Conservation (phyloP, 257 asterid genomes). For the Verbena officinalis region DNA sequence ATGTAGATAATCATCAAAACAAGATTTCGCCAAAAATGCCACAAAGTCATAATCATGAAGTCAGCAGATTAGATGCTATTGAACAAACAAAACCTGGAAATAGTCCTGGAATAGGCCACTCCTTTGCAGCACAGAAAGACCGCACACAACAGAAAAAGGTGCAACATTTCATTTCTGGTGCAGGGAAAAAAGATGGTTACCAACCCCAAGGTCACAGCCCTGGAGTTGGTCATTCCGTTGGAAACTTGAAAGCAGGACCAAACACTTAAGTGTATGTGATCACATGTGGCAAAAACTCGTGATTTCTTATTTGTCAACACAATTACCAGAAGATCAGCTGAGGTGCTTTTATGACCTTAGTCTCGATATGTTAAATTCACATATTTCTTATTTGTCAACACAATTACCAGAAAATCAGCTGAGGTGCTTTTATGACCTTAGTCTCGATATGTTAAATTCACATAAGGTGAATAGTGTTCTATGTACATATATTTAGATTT, state of each 20-base stretch:
- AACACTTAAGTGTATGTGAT: constrained; percentile 35
- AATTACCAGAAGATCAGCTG: constrained; percentile 6
- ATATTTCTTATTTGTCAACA: constrained; percentile 7
- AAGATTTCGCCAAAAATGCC: constrained; percentile 21
- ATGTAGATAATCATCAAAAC: constrained; percentile 10
- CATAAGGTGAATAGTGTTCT: constrained; percentile 9
- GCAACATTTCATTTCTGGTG: constrained; percentile 11
- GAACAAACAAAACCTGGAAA: constrained; percentile 62
- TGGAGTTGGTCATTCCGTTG: constrained; percentile 59
- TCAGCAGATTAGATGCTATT: constrained; percentile 30
- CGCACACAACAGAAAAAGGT: constrained; percentile 27
- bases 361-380: constrained; percentile 14
- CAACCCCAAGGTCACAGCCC: constrained; percentile 63
- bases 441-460: constrained; percentile 14
- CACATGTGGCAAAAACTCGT: too few species aligned
- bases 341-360: constrained; percentile 2
- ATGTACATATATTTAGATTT: constrained; percentile 19
- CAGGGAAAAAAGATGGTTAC: constrained; percentile 33
- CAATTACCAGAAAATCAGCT: constrained; percentile 8
- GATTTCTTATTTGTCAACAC: constrained; percentile 10
- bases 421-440: constrained; percentile 3
- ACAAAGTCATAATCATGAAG: constrained; percentile 13
- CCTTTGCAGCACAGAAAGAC: constrained; percentile 20
- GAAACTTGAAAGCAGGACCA: constrained; percentile 31
- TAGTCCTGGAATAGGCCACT: constrained; percentile 78